phyloP scores from a whole-genome alignment of 2,329 filamentous ascomycete species.

The Mycosphaerella arachidis region DNA sequence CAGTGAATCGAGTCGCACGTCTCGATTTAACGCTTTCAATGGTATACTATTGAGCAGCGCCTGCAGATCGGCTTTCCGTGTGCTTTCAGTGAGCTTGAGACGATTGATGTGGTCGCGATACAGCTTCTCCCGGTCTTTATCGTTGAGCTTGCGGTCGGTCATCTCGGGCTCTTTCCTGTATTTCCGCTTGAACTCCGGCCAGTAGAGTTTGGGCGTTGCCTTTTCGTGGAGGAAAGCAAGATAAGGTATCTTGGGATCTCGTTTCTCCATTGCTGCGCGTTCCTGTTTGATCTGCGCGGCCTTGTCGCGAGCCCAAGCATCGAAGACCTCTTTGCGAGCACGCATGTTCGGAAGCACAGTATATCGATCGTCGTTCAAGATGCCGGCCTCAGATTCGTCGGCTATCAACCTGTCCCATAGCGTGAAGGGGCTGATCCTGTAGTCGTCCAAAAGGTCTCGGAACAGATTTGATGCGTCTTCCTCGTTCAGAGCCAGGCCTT shows the following conservation, averaged over 20 bases:
- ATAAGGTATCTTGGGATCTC: conserved; percentile 78
- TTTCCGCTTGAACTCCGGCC: conserved; percentile 93
- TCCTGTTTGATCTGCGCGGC: conserved; percentile 69
- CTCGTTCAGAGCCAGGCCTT: conserved; percentile 65
- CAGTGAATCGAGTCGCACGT: conserved; percentile 53
- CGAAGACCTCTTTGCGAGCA: conserved; percentile 74
- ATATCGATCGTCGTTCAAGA: conserved; percentile 84
- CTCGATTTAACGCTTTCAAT: conserved; percentile 54
- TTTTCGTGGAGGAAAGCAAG: conserved; percentile 74
- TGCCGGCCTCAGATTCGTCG: conserved; percentile 55
- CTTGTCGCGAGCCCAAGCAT: conserved; percentile 73
- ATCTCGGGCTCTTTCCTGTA: conserved; percentile 76
- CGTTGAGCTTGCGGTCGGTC: conserved; percentile 58
- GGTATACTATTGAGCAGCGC: conserved; percentile 61
- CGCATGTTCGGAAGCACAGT: conserved; percentile 78
- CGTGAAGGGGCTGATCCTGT: conserved; percentile 76
- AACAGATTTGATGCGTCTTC: conserved; percentile 76
- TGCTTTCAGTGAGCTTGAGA: conserved; percentile 59
- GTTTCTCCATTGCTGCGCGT: conserved; percentile 70
- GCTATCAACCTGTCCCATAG: conserved; percentile 89
- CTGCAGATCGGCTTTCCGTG: conserved; percentile 65
- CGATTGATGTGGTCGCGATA: conserved; percentile 70
- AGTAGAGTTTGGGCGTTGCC: conserved; percentile 89
- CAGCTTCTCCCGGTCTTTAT: conserved; percentile 71
- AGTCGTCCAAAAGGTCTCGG: conserved; percentile 79